Base-by-base conservation (phyloP, 2,329 filamentous ascomycete species). In the Bipolaris cookei region DNA sequence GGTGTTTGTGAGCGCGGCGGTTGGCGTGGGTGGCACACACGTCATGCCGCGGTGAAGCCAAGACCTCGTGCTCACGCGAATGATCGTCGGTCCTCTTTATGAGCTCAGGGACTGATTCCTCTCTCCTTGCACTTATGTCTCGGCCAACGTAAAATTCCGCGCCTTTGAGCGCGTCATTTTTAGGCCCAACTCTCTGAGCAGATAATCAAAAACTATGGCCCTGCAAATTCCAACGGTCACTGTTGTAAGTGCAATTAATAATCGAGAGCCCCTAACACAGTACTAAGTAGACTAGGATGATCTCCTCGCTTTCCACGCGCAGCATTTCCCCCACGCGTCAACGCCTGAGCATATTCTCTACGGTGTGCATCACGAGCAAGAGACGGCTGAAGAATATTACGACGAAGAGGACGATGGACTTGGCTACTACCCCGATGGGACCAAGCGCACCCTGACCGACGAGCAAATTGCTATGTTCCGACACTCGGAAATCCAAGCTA, bases 401-500 rank as follows among this genome's bases (percentile, higher is more conserved):
- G 73, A 81, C 14, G 74, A 81, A 16, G 82, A 83, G 25, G 86
- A 88, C 23, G 89, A 91, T 69, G 86, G 79, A 1, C 80, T 97
- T 14, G 94, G 92, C 16, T 94, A 91, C 76, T 98, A 98, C 66
- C 77, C 85, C 1, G 93, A 98, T 70, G 93, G 94, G 3, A 86
- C 88, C 59, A 95, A 95, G 73, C 89, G 94, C 38, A 97, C 92
- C 16, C 81, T 98, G 67, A 97, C 93, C 8, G 91, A 97, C 70
- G 90, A 92, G 66, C 91, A 97, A 79, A 91, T 97, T 65, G 86
- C 86, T 51, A 94, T 97, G 59, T 97, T 97, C 74, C 85, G 93
- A 59, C 91, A 96, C 72, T 94, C 90, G 2, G 94, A 98, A 76
- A 84, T 96, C 20, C 88, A 95, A 70, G 78, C 85, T 11, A 79